Evolutionary conservation across 2,329 filamentous ascomycete genomes (phyloP).

Genomic region (Allantophomopsis lycopodina): DNA sequence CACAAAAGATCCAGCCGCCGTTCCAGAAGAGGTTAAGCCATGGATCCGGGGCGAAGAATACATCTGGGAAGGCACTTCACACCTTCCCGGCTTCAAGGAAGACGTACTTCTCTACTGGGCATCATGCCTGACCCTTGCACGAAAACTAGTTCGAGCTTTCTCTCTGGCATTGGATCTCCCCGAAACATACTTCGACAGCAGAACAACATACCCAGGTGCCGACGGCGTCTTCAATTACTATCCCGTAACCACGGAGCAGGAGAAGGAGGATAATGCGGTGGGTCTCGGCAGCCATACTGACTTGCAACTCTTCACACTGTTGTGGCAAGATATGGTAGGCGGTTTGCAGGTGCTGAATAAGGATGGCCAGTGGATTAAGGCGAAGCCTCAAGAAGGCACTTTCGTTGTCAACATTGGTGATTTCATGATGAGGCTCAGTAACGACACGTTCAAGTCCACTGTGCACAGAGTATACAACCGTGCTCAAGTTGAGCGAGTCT

Average conservation of each 20-base stretch:
- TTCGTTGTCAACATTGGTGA: slow-evolving; percentile 38
- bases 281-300: slow-evolving; percentile 33
- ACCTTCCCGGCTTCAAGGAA: slow-evolving; percentile 32
- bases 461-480: slow-evolving; percentile 32
- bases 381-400: slow-evolving; percentile 26
- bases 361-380: slow-evolving; percentile 28
- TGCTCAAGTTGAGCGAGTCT: slow-evolving; percentile 26
- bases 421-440: slow-evolving; percentile 34
- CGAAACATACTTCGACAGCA: slow-evolving; percentile 39
- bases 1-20: slow-evolving; percentile 21
- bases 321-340: slow-evolving; percentile 30
- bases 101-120: slow-evolving; percentile 32
- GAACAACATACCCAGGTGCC: slow-evolving; percentile 34
- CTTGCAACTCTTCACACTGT: slow-evolving; percentile 32
- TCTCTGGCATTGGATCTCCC: slow-evolving; percentile 38
- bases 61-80: slow-evolving; percentile 34
- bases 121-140: slow-evolving; percentile 32
- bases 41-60: slow-evolving; percentile 33
- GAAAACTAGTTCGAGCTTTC: slow-evolving; percentile 35
- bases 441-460: slow-evolving; percentile 32
- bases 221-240: slow-evolving; percentile 31
- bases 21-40: slow-evolving; percentile 27
- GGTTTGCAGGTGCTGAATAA: slow-evolving; percentile 28
- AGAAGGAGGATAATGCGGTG: slow-evolving; percentile 17
- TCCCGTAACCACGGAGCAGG: slow-evolving; percentile 20